Percentiles rank a stretch among this genome's conserved stretches.
Evolutionary conservation across 352 stramenopile species (phyloP).

Genomic region (Phytophthora multivora): DNA sequence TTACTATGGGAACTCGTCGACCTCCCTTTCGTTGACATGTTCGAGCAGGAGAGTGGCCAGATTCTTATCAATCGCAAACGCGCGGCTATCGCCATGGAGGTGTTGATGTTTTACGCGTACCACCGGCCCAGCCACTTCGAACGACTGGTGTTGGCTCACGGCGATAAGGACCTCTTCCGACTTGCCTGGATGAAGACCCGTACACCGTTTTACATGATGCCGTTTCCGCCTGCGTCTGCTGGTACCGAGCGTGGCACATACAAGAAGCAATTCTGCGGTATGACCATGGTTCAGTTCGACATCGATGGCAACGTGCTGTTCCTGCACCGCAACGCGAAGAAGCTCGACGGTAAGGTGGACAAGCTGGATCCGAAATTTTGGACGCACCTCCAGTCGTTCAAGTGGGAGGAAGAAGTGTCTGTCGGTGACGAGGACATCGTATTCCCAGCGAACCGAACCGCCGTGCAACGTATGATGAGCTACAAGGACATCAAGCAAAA

Average conservation of each 20-base stretch:
- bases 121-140: constrained; percentile 68
- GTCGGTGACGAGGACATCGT: constrained; percentile 9
- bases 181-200: constrained; percentile 79
- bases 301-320: constrained; percentile 59
- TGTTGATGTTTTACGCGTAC: constrained; percentile 69
- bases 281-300: constrained; percentile 81
- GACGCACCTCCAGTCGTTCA: constrained; percentile 52
- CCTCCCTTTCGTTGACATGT: constrained; percentile 71
- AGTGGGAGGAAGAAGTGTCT: constrained; percentile 29
- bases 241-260: constrained; percentile 37
- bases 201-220: constrained; percentile 67
- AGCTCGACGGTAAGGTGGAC: constrained; percentile 59
- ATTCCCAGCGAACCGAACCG: constrained; percentile 16
- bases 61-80: constrained; percentile 64
- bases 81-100: constrained; percentile 43
- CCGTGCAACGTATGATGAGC: constrained; percentile 40
- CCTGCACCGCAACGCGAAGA: constrained; percentile 75
- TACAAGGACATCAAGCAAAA: constrained; percentile 51
- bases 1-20: constrained; percentile 73
- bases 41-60: constrained; percentile 81
- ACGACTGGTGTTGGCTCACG: constrained; percentile 61
- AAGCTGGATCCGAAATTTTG: constrained; percentile 47
- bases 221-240: constrained; percentile 46
- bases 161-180: constrained; percentile 84
- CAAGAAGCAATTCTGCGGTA: constrained; percentile 64